phyloP scores from a whole-genome alignment of 352 stramenopile genomes.

The Phytopythium aichiense region DNA sequence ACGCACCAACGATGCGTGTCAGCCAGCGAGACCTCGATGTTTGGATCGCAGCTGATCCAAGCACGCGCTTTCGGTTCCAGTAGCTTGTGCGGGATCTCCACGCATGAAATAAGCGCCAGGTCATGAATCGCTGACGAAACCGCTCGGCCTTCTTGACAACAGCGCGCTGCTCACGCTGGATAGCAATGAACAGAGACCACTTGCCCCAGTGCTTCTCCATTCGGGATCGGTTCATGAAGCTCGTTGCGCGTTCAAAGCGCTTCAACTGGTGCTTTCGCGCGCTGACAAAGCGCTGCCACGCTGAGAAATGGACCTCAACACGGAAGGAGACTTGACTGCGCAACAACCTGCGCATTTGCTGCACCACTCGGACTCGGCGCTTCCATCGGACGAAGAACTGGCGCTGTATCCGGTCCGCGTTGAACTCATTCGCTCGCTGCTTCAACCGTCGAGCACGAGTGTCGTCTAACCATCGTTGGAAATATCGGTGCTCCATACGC shows the following conservation, averaged over 20 bases:
- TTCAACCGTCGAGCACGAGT: conserved; percentile 11
- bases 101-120: conserved; percentile 24
- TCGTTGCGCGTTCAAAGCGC: conserved; percentile 19
- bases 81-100: conserved; percentile 21
- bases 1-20: not conserved
- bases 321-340: conserved; percentile 27
- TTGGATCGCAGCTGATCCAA: conserved; percentile 2
- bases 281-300: conserved; percentile 33
- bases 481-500: conserved; percentile 8
- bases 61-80: conserved; percentile 16
- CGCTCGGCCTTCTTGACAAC: conserved; percentile 26
- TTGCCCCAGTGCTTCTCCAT: conserved; percentile 25
- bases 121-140: conserved; percentile 36
- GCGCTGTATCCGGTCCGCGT: conserved; percentile 6
- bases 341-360: conserved; percentile 32
- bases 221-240: conserved; percentile 23
- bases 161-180: conserved; percentile 15
- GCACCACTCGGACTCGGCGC: conserved; percentile 20
- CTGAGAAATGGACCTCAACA: conserved; percentile 35
- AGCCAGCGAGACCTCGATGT: not conserved
- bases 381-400: conserved; percentile 20
- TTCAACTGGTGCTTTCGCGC: conserved; percentile 22
- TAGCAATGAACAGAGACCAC: conserved; percentile 26
- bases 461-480: conserved; percentile 7
- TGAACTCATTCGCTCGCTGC: conserved; percentile 8